Base-by-base conservation (phyloP, 257 asterid genomes). In the Cordia subcordata region DNA sequence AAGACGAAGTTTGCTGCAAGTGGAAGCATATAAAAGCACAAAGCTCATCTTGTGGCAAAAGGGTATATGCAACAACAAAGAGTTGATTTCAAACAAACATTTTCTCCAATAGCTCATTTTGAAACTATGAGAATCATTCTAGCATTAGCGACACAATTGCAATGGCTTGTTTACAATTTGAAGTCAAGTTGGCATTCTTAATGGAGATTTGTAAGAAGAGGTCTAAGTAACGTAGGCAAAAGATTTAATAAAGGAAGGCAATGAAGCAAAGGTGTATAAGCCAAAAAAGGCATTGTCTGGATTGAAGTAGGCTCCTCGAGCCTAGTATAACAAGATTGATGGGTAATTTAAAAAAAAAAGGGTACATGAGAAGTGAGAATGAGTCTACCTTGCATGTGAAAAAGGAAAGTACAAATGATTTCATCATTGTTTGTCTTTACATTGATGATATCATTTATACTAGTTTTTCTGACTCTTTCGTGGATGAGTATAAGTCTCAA, bases 401-500 rank as follows among this genome's bases (percentile, higher is more conserved):
- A n/a, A 0, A 35, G 32, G n/a, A 10, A 40, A 50, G 60, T 0
- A 57, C 23, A 11, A 27, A 32, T 55, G 19, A 16, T 19, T 55
- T 56, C 6, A 4, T 56, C 1, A 4, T 71, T 0, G 15, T 60
- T 4, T 60, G 46, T 11, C 63, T 64, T 1, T 58, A 58, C 1
- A 10, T 70, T 16, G 58, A 57, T 53, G 62, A 45, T 16, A 40
- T 71, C 1, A 71, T 65, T 18, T 64, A 58, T 17, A 22, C 38
- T 22, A 12, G 61, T 0, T 60, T 61, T 17, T 64, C 32, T 1
- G 14, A 12, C 0, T 49, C 42, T 14, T 4, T 49, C 0, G 9
- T 63, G 11, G 46, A 0, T 60, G 46, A 65, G 4, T 66, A 66
- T 17, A 61, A 56, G 11, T 18, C 57, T 0, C 0, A n/a, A 10